Evolutionary conservation across 2,329 filamentous ascomycete genomes (phyloP).

Genomic region (Zymoseptoria crescenta): DNA sequence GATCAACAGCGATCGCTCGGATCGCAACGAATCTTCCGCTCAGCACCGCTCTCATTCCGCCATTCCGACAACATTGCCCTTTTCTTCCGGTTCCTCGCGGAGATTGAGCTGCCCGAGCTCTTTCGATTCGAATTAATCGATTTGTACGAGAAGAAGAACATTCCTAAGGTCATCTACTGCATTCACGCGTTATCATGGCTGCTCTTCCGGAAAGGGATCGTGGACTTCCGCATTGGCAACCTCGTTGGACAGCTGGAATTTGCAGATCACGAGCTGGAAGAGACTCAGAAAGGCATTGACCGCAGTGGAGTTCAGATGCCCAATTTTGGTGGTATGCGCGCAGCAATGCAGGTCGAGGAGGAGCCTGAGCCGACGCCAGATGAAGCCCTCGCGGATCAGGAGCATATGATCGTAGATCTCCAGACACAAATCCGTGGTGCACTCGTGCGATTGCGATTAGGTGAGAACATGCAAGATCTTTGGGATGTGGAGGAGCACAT

Average conservation of each 20-base stretch:
- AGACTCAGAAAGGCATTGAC: constrained; percentile 93
- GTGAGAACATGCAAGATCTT: constrained; percentile 74
- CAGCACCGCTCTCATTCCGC: constrained; percentile 79
- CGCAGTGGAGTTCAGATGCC: constrained; percentile 94
- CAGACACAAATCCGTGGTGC: constrained; percentile 84
- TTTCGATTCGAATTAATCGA: constrained; percentile 97
- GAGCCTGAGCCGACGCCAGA: constrained; percentile 79
- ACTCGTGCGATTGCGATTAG: constrained; percentile 65
- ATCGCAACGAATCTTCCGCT: constrained; percentile 65
- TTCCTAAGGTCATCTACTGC: constrained; percentile 98
- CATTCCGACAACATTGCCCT: constrained; percentile 97
- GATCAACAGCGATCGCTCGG: constrained; percentile 25
- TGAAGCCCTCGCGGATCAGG: constrained; percentile 71
- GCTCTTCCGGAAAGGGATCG: constrained; percentile 88
- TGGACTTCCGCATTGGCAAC: constrained; percentile 93
- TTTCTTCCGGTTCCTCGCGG: constrained; percentile 89
- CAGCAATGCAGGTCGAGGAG: constrained; percentile 83
- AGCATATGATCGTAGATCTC: constrained; percentile 64
- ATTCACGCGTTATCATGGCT: constrained; percentile 96
- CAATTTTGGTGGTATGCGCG: constrained; percentile 94
- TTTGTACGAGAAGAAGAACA: constrained; percentile 98
- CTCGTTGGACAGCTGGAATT: constrained; percentile 94
- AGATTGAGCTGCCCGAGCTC: constrained; percentile 85
- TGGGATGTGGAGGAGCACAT: constrained; percentile 79
- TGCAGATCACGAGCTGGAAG: constrained; percentile 93